phyloP scores from a whole-genome alignment of 257 asterid genomes.

The Striga asiatica region DNA sequence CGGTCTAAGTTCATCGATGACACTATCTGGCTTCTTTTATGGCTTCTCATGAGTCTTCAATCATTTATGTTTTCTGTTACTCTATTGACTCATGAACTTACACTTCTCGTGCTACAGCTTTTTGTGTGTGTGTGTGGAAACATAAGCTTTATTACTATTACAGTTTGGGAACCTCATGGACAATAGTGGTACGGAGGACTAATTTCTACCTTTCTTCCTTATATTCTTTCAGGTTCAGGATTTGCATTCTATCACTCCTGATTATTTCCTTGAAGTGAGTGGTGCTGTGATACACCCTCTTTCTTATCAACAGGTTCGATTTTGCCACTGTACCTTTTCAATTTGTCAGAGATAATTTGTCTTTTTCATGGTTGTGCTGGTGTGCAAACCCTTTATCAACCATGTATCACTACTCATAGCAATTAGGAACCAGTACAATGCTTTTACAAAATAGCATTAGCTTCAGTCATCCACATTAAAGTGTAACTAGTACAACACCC shows the following conservation, averaged over 20 bases:
- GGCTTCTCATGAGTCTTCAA: not conserved
- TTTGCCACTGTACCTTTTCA: not conserved
- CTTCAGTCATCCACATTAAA: no score
- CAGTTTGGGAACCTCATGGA: not conserved
- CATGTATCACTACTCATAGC: not conserved
- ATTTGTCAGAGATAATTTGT: slow-evolving; percentile 1
- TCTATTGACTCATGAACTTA: slow-evolving; percentile 4
- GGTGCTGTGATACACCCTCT: slow-evolving; percentile 98
- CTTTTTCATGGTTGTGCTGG: slow-evolving; percentile 1
- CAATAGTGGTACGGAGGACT: not conserved
- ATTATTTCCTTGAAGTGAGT: slow-evolving; percentile 90
- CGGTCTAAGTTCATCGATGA: slow-evolving; percentile 2
- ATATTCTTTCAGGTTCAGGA: slow-evolving; percentile 78
- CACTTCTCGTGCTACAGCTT: slow-evolving; percentile 1
- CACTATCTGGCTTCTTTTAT: slow-evolving; percentile 9
- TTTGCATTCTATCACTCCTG: slow-evolving; percentile 86
- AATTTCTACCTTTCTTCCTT: slow-evolving; percentile 13
- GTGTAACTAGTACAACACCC: no score
- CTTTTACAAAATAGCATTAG: no score
- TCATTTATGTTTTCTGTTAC: not conserved
- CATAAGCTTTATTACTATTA: not conserved
- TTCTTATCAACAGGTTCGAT: slow-evolving; percentile 94
- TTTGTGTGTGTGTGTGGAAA: not conserved
- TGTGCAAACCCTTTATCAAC: not conserved
- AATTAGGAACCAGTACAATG: not conserved